phyloP scores from a whole-genome alignment of 2,329 filamentous ascomycete genomes.

The Fusarium sp. region DNA sequence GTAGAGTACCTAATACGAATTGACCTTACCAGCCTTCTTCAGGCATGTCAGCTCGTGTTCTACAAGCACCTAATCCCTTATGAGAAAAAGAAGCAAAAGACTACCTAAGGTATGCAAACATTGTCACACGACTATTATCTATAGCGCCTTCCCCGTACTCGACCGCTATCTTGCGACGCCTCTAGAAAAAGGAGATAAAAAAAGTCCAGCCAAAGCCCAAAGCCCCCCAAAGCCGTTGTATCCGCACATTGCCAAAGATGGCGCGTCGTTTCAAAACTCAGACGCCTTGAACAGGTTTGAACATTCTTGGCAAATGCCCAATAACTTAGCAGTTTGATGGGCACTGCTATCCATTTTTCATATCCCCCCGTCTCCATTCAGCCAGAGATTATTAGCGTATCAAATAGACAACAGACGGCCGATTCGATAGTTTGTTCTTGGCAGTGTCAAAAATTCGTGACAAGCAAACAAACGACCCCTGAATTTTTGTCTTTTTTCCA shows the following conservation, averaged over 20 bases:
- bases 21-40: not conserved
- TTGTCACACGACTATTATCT: not conserved
- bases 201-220: not conserved
- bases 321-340: constrained; percentile 6
- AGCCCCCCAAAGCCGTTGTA: constrained; percentile 11
- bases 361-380: not conserved
- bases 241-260: constrained; percentile 7
- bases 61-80: not conserved
- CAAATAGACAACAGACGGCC: constrained; percentile 6
- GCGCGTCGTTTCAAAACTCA: constrained; percentile 23
- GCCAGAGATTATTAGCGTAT: not conserved
- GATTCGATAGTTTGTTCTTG: constrained; percentile 18
- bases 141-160: too few relatives aligned
- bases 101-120: too few relatives aligned
- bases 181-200: not conserved
- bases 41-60: not conserved
- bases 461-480: constrained; percentile 2
- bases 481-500: not conserved
- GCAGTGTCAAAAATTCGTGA: constrained; percentile 19
- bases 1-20: constrained; percentile 1
- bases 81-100: not conserved
- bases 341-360: constrained; percentile 22
- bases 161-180: not conserved
- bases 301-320: constrained; percentile 18
- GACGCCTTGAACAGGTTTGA: constrained; percentile 24